Evolutionary conservation across 768 basidiomycete genomes (phyloP).

Genomic region (Dioszegia aurantiaca): DNA sequence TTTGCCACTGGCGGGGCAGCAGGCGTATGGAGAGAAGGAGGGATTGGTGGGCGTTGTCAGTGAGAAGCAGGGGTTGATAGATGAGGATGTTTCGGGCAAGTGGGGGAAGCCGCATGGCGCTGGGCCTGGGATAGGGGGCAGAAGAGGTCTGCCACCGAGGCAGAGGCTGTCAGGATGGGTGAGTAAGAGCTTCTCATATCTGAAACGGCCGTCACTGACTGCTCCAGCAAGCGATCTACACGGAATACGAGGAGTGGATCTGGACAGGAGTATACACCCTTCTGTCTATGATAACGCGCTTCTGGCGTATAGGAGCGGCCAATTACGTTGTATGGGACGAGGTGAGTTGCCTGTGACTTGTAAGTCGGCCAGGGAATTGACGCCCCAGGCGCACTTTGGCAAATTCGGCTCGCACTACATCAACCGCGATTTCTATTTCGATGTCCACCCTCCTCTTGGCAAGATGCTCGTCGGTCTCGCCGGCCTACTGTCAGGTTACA

Average conservation of each 20-base stretch:
- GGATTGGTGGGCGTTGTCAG: not conserved
- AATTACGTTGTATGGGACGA: conserved; percentile 96
- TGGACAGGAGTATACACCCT: conserved; percentile 74
- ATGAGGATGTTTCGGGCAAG: conserved; percentile 42
- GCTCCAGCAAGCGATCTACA: conserved; percentile 38
- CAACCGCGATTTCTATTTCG: conserved; percentile 98
- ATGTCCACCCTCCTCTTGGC: conserved; percentile 95
- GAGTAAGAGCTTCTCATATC: conserved; percentile 21
- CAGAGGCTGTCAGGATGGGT: conserved; percentile 44
- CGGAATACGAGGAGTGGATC: conserved; percentile 50
- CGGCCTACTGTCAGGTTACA: conserved; percentile 84
- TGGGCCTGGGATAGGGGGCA: conserved; percentile 47
- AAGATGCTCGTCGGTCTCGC: conserved; percentile 98
- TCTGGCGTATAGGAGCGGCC: conserved; percentile 83
- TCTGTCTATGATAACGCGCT: conserved; percentile 90
- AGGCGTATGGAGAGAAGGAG: conserved; percentile 28
- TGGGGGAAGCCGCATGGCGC: conserved; percentile 49
- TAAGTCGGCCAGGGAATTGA: not conserved
- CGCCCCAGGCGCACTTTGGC: conserved; percentile 79
- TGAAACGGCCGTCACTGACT: not conserved
- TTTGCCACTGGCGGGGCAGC: not conserved
- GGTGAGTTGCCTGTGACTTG: conserved; percentile 30
- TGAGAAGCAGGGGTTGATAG: conserved; percentile 27
- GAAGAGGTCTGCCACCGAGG: conserved; percentile 47
- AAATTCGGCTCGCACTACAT: conserved; percentile 98